Percentiles rank a stretch among this genome's conserved stretches.
Conservation (phyloP, 2,329 filamentous ascomycete species). For the Ilyonectria mors-panacis region DNA sequence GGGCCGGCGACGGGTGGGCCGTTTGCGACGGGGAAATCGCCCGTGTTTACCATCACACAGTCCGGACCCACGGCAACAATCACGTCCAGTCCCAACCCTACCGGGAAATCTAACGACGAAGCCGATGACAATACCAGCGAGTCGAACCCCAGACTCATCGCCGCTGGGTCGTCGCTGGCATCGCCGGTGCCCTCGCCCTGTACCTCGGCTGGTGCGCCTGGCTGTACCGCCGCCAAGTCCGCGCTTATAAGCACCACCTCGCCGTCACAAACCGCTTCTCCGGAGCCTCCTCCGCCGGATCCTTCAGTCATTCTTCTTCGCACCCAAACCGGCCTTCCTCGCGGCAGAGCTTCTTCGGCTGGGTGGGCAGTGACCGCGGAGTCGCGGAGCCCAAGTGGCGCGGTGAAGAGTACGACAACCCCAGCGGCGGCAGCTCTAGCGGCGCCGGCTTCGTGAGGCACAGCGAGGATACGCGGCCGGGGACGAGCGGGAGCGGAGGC, state of each 20-base stretch:
- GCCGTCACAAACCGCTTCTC: conserved; percentile 73
- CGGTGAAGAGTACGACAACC: conserved; percentile 42
- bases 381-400: conserved; percentile 51
- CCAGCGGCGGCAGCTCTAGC: conserved; percentile 43
- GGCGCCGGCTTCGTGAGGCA: conserved; percentile 42
- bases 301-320: conserved; percentile 46
- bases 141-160: conserved; percentile 59
- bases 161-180: conserved; percentile 73
- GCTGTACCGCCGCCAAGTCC: conserved; percentile 80
- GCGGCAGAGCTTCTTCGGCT: conserved; percentile 49
- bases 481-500: conserved; percentile 56
- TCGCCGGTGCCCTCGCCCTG: conserved; percentile 71
- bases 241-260: conserved; percentile 79
- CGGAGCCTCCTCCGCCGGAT: conserved; percentile 57
- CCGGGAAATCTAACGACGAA: conserved; percentile 47
- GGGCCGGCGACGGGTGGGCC: conserved; percentile 76
- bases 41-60: conserved; percentile 77
- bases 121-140: conserved; percentile 15
- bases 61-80: conserved; percentile 64
- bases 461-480: conserved; percentile 47
- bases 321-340: conserved; percentile 35
- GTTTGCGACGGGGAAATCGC: conserved; percentile 77
- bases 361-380: conserved; percentile 50
- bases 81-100: conserved; percentile 38
- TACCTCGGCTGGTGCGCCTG: conserved; percentile 81